These are phyloP conservation scores for Candida germanica DNA, from an alignment of 805 yeast genomes.

Conservation along the genomic window DNA sequence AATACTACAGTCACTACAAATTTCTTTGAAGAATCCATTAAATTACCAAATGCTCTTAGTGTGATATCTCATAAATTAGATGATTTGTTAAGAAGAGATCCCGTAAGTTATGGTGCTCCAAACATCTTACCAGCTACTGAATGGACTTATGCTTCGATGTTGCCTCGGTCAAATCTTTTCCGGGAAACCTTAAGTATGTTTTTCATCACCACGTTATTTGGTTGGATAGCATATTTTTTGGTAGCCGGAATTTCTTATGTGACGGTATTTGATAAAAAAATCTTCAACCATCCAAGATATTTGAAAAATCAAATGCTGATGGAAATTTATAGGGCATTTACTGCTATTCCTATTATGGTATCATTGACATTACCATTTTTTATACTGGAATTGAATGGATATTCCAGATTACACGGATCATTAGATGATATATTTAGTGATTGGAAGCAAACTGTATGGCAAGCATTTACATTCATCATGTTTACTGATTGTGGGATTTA, in stretches of 20 bases:
- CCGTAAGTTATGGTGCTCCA: conserved; percentile 63
- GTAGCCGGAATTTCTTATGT: conserved; percentile 76
- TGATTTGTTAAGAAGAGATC: conserved; percentile 23
- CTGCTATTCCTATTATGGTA: conserved; percentile 90
- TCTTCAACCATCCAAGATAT: conserved; percentile 94
- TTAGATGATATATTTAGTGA: conserved; percentile 64
- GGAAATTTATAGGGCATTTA: conserved; percentile 74
- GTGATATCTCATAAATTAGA: conserved; percentile 11
- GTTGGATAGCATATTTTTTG: conserved; percentile 74
- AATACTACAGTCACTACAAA: conserved; percentile 10
- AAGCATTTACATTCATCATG: conserved; percentile 76
- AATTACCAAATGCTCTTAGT: conserved; percentile 7
- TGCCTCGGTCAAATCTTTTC: conserved; percentile 67
- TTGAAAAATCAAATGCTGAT: conserved; percentile 87
- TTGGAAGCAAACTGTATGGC: conserved; percentile 59
- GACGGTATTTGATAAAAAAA: conserved; percentile 80
- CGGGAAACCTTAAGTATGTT: conserved; percentile 72
- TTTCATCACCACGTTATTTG: conserved; percentile 72
- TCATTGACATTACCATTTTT: conserved; percentile 87
- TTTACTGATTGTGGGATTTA: conserved; percentile 95
- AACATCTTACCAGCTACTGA: conserved; percentile 52
- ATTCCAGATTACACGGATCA: conserved; percentile 71
- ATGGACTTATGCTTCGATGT: conserved; percentile 60
- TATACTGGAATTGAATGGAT: conserved; percentile 76
- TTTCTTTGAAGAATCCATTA: background rate